Evolutionary conservation across 2,329 filamentous ascomycete genomes (phyloP).

Genomic region (Neobulgaria alba): DNA sequence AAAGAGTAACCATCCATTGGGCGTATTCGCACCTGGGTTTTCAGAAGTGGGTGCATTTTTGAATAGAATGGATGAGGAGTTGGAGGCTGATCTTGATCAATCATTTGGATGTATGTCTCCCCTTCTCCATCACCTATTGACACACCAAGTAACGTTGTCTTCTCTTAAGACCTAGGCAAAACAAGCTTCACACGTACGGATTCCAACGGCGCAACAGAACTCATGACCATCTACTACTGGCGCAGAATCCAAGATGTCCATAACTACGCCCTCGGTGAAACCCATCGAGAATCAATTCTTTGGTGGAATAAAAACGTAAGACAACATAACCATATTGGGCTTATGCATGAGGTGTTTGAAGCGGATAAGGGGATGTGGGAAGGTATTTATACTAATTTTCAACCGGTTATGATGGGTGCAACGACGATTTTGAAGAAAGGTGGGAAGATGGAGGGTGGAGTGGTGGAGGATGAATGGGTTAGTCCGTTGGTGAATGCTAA

Average conservation of each 20-base stretch:
- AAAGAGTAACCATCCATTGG: constrained; percentile 17
- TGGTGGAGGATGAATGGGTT: constrained; percentile 13
- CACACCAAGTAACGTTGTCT: neutral
- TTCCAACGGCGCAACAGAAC: constrained; percentile 13
- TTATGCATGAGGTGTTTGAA: constrained; percentile 20
- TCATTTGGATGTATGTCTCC: constrained; percentile 13
- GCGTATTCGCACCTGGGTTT: constrained; percentile 14
- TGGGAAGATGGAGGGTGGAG: constrained; percentile 13
- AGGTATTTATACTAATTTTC: constrained; percentile 17
- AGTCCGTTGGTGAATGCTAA: constrained; percentile 12
- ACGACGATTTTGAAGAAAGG: constrained; percentile 17
- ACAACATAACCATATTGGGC: constrained; percentile 13
- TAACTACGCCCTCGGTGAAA: constrained; percentile 48
- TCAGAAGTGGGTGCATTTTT: constrained; percentile 6
- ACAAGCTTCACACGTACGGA: constrained; percentile 7
- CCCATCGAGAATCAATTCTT: constrained; percentile 70
- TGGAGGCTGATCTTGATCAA: constrained; percentile 10
- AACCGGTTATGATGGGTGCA: constrained; percentile 11
- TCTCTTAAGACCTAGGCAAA: constrained; percentile 11
- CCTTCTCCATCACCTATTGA: neutral
- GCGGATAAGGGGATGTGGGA: constrained; percentile 13
- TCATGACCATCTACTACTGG: constrained; percentile 15
- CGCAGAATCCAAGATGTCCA: constrained; percentile 14
- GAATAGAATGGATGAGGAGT: constrained; percentile 9
- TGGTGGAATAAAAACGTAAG: constrained; percentile 47